These are phyloP conservation scores for Russula olivacea DNA, from an alignment of 768 basidiomycete genomes.

Conservation along the genomic window DNA sequence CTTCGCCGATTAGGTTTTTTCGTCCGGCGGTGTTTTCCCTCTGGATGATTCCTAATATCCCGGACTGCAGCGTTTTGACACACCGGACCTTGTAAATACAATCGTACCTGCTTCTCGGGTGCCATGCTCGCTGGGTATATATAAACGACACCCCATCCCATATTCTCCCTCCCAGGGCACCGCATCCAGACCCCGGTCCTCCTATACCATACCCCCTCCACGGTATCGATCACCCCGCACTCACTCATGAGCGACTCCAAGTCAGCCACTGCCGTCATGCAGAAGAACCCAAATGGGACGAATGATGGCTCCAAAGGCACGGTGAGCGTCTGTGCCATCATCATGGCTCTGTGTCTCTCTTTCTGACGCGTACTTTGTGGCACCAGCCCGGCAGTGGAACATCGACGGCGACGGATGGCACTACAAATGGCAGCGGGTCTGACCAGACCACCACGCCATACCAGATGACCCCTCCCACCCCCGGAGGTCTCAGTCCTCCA, in stretches of 20 bases:
- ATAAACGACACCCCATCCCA: conserved; percentile 5
- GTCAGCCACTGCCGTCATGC: conserved; percentile 20
- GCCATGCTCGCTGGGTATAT: conserved; percentile 9
- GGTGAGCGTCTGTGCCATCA: conserved; percentile 85
- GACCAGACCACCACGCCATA: conserved; percentile 17
- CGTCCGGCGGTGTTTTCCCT: conserved; percentile 5
- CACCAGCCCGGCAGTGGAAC: conserved; percentile 84
- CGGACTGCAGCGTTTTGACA: conserved; percentile 20
- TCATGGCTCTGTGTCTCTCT: conserved; percentile 69
- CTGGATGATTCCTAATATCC: conserved; percentile 20
- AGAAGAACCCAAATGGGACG: conserved; percentile 15
- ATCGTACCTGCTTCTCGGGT: conserved; percentile 14
- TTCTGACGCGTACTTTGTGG: conserved; percentile 67
- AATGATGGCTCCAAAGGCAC: conserved; percentile 70
- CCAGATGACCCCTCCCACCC: conserved; percentile 17
- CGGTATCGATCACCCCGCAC: not conserved
- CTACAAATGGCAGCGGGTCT: conserved; percentile 1
- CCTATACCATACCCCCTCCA: not conserved
- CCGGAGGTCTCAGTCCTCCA: conserved; percentile 25
- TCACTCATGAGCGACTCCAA: conserved; percentile 16
- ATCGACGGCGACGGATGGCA: conserved; percentile 37
- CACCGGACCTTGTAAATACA: conserved; percentile 18
- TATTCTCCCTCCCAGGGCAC: conserved; percentile 1
- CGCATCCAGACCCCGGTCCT: not conserved
- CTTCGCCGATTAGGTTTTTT: conserved; percentile 17